phyloP scores from a whole-genome alignment of 768 basidiomycete genomes.

The Rhodotorula kratochvilovae region DNA sequence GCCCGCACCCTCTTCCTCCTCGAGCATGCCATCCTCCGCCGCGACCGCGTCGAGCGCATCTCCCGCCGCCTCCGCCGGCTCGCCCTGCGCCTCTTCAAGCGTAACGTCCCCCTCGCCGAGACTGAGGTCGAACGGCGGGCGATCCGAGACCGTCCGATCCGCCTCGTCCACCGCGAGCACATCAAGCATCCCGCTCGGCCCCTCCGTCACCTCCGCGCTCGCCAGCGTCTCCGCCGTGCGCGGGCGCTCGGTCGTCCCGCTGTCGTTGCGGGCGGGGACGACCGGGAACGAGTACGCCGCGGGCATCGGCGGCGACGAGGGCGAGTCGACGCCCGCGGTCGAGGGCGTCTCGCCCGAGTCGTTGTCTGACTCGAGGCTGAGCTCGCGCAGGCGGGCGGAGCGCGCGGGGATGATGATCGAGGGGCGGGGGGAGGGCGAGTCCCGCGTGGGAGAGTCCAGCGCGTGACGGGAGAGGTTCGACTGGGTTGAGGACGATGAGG shows the following conservation, averaged over 20 bases:
- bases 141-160: background rate
- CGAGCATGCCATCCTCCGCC: too few species aligned
- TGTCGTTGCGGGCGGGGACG: background rate
- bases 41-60: too few species aligned
- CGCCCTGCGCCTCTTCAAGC: background rate
- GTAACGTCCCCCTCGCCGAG: background rate
- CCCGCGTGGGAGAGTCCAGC: background rate
- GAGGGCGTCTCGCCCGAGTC: background rate
- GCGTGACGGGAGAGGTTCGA: too few species aligned
- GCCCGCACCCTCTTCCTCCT: too few species aligned
- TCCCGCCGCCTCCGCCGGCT: too few species aligned
- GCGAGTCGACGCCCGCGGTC: background rate
- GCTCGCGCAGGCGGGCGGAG: background rate
- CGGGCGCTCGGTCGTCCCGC: background rate
- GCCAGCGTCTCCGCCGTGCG: background rate
- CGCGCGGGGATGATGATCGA: background rate
- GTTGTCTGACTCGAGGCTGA: constrained; percentile 3
- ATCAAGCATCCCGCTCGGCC: background rate
- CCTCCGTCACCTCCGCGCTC: background rate
- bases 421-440: background rate
- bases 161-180: background rate
- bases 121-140: constrained; percentile 22
- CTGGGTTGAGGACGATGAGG: background rate
- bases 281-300: constrained; percentile 9
- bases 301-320: background rate